Evolutionary conservation across 148 eudicot species (phyloP), one percentile per base, ranked within the genome.

Genomic region (Rhododendron ferrugineum): DNA sequence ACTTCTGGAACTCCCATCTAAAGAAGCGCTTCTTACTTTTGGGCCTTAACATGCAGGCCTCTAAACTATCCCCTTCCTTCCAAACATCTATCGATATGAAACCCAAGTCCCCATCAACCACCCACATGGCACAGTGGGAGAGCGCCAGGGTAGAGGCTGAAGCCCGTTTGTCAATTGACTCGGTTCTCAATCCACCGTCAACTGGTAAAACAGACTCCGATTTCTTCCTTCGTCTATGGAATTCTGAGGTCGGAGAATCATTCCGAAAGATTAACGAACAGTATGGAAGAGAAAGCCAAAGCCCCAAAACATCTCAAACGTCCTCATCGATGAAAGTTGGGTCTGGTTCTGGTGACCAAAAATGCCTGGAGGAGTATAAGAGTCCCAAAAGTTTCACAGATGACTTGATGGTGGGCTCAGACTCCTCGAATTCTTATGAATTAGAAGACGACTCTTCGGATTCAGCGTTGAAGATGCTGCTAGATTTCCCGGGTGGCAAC

Each of bases 1-100:
- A 91, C 79, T 88, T 86, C 78, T 91, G 93, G 91, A 86, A 91
- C 83, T 85, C 90, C 5, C 88, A 89, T 85, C 74, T 91, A 68
- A 88, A 87, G 84, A 89, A 88, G 83, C 88, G 87, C 6, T 36
- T 77, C 79, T 18, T 11, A 11, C 52, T 26, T 54, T 13, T 22
- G 62, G 40, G 77, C 60, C 82, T 11, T 47, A 26, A 77, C 77
- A 83, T 83, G 50, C 82, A 79, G 28, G 37, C 75, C 56, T 28
- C 26, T 10, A 1, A 2, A 79, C 30, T 40, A 6, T 32, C 70
- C 14, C 44, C 84, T 8, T 52, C 84, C 47, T 23, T 37, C 58
- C 56, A 80, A 16, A 56, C 74, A 34, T 49, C 85, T 16, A 83
- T 22, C 40, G 77, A 84, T 16, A 49, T 60, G 37, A 85, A 85